A percentile compares a stretch with the other conserved stretches of the same genome.
phyloP scores from a whole-genome alignment of 2,329 filamentous ascomycete genomes.

The Xylaria sp. region DNA sequence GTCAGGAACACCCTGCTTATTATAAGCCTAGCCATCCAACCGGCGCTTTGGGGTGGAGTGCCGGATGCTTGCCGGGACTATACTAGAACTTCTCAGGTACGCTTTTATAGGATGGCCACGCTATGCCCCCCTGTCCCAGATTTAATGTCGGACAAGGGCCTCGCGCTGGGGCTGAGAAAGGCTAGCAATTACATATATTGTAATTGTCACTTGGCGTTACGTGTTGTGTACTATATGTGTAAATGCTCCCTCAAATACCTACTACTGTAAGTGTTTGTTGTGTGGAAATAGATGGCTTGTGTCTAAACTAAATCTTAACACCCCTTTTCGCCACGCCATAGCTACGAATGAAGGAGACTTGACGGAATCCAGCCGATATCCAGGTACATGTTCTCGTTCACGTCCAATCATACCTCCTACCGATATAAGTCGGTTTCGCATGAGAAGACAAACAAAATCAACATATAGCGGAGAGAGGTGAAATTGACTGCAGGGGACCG shows the following conservation, averaged over 20 bases:
- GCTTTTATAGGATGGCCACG: constrained; percentile 3
- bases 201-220: not conserved
- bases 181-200: not conserved
- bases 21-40: constrained; percentile 20
- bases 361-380: not conserved
- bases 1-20: constrained; percentile 27
- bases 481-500: constrained; percentile 4
- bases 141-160: not conserved
- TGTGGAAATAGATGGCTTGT: not conserved
- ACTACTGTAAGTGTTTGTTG: not conserved
- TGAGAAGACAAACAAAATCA: not conserved
- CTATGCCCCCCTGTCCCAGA: constrained; percentile 7
- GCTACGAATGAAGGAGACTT: not conserved
- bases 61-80: constrained; percentile 34
- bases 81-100: constrained; percentile 12
- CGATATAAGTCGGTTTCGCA: too few species aligned
- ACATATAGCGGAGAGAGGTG: not conserved
- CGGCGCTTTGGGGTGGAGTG: constrained; percentile 27
- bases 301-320: not conserved
- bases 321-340: not conserved
- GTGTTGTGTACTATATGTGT: not conserved
- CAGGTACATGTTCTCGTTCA: not conserved
- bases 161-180: constrained; percentile 5
- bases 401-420: too few species aligned
- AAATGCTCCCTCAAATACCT: not conserved